Evolutionary conservation across 345 rosid genomes (phyloP).

Genomic region (Raphanus raphanistrum): DNA sequence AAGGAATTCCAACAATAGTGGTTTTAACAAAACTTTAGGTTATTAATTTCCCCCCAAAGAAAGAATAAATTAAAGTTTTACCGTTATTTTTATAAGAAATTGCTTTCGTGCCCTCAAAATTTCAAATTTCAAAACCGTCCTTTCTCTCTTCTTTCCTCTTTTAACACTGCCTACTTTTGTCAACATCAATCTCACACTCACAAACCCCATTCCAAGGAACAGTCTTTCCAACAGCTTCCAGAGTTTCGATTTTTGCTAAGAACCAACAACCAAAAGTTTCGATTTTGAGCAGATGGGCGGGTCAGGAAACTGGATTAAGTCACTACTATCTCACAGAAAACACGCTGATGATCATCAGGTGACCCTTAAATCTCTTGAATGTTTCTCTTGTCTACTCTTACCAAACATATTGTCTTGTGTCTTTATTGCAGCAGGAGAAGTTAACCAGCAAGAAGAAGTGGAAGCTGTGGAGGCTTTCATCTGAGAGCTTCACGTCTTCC

Average conservation of each 20-base stretch:
- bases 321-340: slow-evolving; percentile 37
- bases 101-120: slow-evolving; percentile 33
- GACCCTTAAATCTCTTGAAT: neutral
- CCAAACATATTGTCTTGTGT: neutral
- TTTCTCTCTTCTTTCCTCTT: slow-evolving; percentile 15
- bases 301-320: slow-evolving; percentile 39
- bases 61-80: slow-evolving; percentile 11
- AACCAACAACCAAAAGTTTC: neutral
- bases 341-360: slow-evolving; percentile 31
- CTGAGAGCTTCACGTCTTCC: slow-evolving; percentile 38
- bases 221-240: neutral
- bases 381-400: neutral
- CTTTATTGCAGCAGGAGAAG: slow-evolving; percentile 20
- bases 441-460: slow-evolving; percentile 41
- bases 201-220: slow-evolving; percentile 9
- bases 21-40: neutral
- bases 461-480: slow-evolving; percentile 44
- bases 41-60: neutral
- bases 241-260: neutral
- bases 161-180: slow-evolving; percentile 23
- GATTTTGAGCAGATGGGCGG: slow-evolving; percentile 38
- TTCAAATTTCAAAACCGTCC: slow-evolving; percentile 40
- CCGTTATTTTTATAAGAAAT: slow-evolving; percentile 31
- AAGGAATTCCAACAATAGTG: neutral
- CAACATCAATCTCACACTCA: slow-evolving; percentile 32